These are phyloP conservation scores for Amphicarpaea edgeworthii DNA, from an alignment of 306 rosid genomes.

Conservation along the genomic window DNA sequence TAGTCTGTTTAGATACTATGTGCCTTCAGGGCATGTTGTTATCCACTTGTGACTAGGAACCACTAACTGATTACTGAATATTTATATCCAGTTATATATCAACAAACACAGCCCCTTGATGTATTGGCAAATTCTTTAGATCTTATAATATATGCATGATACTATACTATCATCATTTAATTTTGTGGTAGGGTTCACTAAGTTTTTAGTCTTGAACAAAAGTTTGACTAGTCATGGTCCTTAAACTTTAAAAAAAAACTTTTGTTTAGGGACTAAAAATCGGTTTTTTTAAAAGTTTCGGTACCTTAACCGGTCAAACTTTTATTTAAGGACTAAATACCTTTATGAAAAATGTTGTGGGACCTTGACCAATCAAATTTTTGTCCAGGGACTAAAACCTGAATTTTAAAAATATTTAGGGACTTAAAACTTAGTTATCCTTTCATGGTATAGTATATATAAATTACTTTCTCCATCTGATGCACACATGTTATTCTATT, in stretches of 20 bases:
- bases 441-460: conserved; percentile 6
- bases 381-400: too few species aligned
- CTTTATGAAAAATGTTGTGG: too few species aligned
- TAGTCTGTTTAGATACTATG: conserved; percentile 11
- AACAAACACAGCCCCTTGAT: not conserved
- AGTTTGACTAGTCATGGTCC: too few species aligned
- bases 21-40: conserved; percentile 5
- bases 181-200: conserved; percentile 4
- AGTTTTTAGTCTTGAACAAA: too few species aligned
- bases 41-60: not conserved
- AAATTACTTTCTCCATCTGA: conserved; percentile 2
- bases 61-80: not conserved
- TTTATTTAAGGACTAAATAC: too few species aligned
- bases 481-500: not conserved
- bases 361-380: too few species aligned
- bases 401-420: too few species aligned
- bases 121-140: not conserved
- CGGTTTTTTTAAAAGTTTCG: too few species aligned
- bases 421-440: too few species aligned
- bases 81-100: not conserved
- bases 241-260: too few species aligned
- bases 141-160: not conserved
- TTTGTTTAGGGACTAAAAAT: too few species aligned
- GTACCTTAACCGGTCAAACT: too few species aligned
- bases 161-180: conserved; percentile 1